A percentile compares a stretch with the other conserved stretches of the same genome.
These are phyloP conservation scores for Trametes cingulata DNA, from an alignment of 768 basidiomycete genomes.

Conservation along the genomic window DNA sequence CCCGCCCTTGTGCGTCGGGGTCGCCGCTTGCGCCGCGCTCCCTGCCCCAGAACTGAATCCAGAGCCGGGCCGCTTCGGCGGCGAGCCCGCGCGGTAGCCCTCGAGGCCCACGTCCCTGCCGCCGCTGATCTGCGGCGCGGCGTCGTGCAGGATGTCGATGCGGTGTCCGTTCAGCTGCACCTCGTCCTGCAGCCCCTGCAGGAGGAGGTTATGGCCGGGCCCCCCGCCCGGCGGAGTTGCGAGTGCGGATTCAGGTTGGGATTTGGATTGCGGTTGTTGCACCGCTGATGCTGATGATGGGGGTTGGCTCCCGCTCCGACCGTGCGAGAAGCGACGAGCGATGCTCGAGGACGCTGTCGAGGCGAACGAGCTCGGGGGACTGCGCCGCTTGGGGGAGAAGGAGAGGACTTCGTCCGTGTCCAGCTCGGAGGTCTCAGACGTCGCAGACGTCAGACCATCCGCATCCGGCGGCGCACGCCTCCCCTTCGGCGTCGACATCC, in stretches of 20 bases:
- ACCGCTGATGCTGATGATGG: not conserved
- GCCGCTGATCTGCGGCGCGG: constrained; percentile 3
- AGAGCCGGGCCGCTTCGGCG: constrained; percentile 7
- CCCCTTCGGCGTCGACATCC: constrained; percentile 9
- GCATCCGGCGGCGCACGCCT: not conserved
- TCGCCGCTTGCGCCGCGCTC: constrained; percentile 4
- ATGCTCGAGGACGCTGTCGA: constrained; percentile 22
- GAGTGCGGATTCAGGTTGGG: not conserved
- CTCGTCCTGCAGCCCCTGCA: no score
- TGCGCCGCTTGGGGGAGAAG: constrained; percentile 61
- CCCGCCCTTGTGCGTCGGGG: constrained; percentile 43
- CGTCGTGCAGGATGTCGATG: constrained; percentile 14
- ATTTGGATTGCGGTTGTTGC: not conserved
- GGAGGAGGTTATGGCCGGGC: no score
- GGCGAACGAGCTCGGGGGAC: constrained; percentile 25
- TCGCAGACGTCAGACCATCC: constrained; percentile 33
- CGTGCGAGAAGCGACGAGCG: constrained; percentile 21
- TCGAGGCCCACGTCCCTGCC: not conserved
- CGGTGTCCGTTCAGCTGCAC: not conserved
- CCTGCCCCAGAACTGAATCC: not conserved
- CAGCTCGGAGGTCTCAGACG: constrained; percentile 42
- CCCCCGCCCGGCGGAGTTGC: no score
- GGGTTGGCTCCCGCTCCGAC: not conserved
- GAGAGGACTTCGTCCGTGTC: constrained; percentile 76
- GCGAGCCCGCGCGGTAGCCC: constrained; percentile 4